Conservation (phyloP, 2,329 filamentous ascomycete species). For the Cladosporium colombiae region DNA sequence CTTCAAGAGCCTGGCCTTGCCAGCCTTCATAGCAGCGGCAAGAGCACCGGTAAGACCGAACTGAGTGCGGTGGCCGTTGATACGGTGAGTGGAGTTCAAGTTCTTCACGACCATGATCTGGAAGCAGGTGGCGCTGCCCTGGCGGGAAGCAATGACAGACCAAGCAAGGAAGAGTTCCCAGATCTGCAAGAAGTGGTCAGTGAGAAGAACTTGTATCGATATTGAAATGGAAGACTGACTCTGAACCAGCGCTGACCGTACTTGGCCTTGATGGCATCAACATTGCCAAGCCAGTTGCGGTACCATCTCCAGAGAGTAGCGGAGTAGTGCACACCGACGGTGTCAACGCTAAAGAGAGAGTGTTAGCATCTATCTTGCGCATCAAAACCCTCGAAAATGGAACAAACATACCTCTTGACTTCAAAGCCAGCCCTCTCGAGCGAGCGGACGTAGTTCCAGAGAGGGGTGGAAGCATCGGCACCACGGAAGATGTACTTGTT, state of each 20-base stretch:
- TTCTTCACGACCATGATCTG: constrained; percentile 89
- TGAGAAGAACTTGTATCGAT: background rate
- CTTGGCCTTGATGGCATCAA: constrained; percentile 88
- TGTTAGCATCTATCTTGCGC: background rate
- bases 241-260: constrained; percentile 96
- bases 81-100: constrained; percentile 80
- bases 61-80: constrained; percentile 71
- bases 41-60: constrained; percentile 69
- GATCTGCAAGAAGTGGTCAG: constrained; percentile 51
- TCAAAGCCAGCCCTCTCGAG: constrained; percentile 88
- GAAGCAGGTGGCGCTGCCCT: constrained; percentile 82
- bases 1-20: constrained; percentile 27
- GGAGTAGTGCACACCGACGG: constrained; percentile 94
- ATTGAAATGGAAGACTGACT: background rate
- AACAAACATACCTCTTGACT: constrained; percentile 62
- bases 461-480: constrained; percentile 90
- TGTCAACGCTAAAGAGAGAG: constrained; percentile 63
- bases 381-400: no score
- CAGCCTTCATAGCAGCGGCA: constrained; percentile 46
- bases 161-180: constrained; percentile 91
- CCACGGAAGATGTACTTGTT: constrained; percentile 95
- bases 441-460: constrained; percentile 81
- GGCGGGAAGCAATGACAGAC: constrained; percentile 79
- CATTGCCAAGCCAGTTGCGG: constrained; percentile 95
- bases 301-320: constrained; percentile 98